Evolutionary conservation across 2,329 filamentous ascomycete genomes (phyloP), one percentile per base, ranked within the genome.

Genomic region (Fusarium praegraminearum): DNA sequence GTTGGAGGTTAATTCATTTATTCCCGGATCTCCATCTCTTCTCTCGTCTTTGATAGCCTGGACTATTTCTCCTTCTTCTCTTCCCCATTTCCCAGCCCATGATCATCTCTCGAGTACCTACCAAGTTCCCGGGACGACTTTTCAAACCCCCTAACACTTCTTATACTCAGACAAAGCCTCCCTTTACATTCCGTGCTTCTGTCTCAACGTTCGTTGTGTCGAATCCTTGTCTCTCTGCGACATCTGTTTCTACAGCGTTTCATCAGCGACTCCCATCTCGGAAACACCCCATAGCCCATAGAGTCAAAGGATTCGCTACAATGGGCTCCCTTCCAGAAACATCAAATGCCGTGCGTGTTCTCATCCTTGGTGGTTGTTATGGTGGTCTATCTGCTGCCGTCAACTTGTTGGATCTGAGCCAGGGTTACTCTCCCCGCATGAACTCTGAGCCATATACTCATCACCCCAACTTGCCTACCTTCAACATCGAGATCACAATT

Each of bases 351-450:
- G 82, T 86, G 77, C 85, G 82, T 70, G 83, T 94, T 13, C 83
- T 94, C 38, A 83, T 94, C 57, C 85, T 90, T 33, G 92, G 92
- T 38, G 91, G 90, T 68, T 90, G 89, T 40, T 94, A 94, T 73
- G 87, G 85, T n/a, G 92, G 92, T 35, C 83, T 94, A 7, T 86
- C 89, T 15, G 85, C 87, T 2, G 86, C 88, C 8, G 79, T 92
- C 71, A 91, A 92, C 75, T 83, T 94, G 9, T 80, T 91, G 22
- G 90, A 93, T 75, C 83, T 91, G 36, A 87, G 86, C 62, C 82
- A 86, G 60, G 89, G 89, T 20, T 80, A 83, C 63, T 75, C 79
- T 10, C 81, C 86, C n/a, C 85, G 89, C 43, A 77, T 79, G 75
- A 76, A 76, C 49, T 76, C 73, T 22, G 71, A 77, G 35, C 74